Evolutionary conservation across 2,329 filamentous ascomycete genomes (phyloP), one percentile per base, ranked within the genome.

Genomic region (Chlorencoelia australis): DNA sequence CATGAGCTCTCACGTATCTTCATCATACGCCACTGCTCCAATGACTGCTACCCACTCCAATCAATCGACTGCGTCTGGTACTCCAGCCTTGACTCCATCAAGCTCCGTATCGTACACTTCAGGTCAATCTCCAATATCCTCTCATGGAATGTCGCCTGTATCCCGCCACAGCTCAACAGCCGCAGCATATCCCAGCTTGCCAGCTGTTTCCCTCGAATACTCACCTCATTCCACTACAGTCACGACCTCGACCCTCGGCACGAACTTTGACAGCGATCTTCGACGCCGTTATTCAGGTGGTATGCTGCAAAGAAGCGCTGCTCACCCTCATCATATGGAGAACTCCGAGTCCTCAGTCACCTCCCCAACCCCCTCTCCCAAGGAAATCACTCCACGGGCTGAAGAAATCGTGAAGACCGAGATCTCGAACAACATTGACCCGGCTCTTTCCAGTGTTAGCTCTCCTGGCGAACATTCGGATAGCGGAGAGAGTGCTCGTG

Each of bases 61-160:
- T 8, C 62, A 65, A 45, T 64, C 62, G 1, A 61, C 61, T 34
- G 26, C 48, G 11, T 56, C 62, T 26, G 79, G 82, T 43, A 88
- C 82, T 10, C 82, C 83, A 7, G 82, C 81, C 7, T 69, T 86
- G 45, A 88, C 82, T 3, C 83, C 82, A 6, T 79, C 82, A 8
- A 84, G 78, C 57, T 72, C 76, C 37, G 69, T 85, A 54, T 87
- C 82, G 1, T 87, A 87, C 62, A 78, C 75, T 25, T 85, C 82
- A 8, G 78, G 79, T 31, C 81, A 87, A 56, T 88, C 82, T 5
- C 82, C 82, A 2, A 72, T 68, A 46, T 75, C 79, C 18, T 84
- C 80, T 3, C 63, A 63, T 40, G 79, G 71, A 55, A 69, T 86
- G 56, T 83, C 79, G 33, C 80, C 80, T 1, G 67, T 71, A 29